Conservation (phyloP, 2,329 filamentous ascomycete species). For the Penicillium paneum region DNA sequence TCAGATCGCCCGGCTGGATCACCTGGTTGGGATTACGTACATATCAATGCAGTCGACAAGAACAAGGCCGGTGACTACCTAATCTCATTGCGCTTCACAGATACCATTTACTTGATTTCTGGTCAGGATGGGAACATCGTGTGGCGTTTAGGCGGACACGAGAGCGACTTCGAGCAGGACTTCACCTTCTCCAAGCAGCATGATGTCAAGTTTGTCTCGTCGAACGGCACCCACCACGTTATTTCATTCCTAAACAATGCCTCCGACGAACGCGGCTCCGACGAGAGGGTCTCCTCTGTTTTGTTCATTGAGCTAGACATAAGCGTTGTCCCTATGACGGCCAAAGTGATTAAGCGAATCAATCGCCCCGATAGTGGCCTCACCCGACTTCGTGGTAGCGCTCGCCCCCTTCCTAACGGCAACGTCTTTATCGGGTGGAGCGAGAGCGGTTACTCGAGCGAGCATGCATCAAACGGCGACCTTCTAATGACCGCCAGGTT, state of each 20-base stretch:
- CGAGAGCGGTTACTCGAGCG: constrained; percentile 36
- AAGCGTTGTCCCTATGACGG: constrained; percentile 24
- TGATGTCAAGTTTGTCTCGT: constrained; percentile 34
- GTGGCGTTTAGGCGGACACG: constrained; percentile 40
- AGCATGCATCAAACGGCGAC: constrained; percentile 35
- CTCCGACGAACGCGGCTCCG: constrained; percentile 29
- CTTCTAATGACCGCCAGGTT: constrained; percentile 39
- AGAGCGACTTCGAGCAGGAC: constrained; percentile 31
- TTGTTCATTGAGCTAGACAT: constrained; percentile 34
- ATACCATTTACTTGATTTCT: constrained; percentile 40
- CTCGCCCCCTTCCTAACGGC: constrained; percentile 34
- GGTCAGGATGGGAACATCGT: constrained; percentile 36
- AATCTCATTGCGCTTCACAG: constrained; percentile 39
- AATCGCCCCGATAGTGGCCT: constrained; percentile 35
- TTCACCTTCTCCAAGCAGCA: constrained; percentile 40
- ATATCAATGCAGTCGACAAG: constrained; percentile 44
- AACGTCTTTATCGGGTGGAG: constrained; percentile 42
- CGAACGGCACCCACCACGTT: constrained; percentile 28
- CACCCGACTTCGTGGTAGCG: constrained; percentile 37
- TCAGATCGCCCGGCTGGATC: constrained; percentile 7
- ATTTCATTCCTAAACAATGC: constrained; percentile 37
- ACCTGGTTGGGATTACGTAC: constrained; percentile 37
- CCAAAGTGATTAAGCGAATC: constrained; percentile 29
- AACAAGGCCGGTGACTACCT: constrained; percentile 41
- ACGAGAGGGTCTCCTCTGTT: constrained; percentile 31